Base-by-base conservation (phyloP, 2,329 filamentous ascomycete species). In the Epichloe sp. region DNA sequence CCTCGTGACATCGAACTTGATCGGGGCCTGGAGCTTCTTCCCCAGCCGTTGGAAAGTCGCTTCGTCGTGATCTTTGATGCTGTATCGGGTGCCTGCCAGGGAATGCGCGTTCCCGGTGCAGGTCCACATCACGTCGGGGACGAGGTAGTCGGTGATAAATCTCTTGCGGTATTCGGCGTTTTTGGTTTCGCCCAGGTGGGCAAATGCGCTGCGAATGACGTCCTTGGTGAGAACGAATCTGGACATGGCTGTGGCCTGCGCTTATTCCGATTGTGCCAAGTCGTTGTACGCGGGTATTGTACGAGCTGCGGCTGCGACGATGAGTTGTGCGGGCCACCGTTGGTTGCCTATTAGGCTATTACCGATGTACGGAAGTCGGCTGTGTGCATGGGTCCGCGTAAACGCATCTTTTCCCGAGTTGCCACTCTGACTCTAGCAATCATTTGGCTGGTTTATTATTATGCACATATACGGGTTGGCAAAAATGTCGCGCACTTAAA, bases 81-180 rank as follows among this genome's bases (percentile, higher is more conserved):
- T 53, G 49, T 52, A 26, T 5, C 54, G 54, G 8, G 58, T 59
- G 40, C 60, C 58, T 19, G 57, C 54, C 36, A 60, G 55, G 10
- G 57, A 58, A 55, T 61, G 59, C 15, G 55, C 57, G 31, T 17
- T 55, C 48, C 60, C 59, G 40, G 57, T 53, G 43, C 59, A 58
- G 14, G 58, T 58, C 59, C 60, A 61, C 15, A 48, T 54, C 11
- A 60, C 53, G 43, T 57, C 26, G 43, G 58, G 52, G 21, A 48
- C 51, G 38, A 58, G 40, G 47, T 51, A 52, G 41, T 56, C 47
- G 41, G 51, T 51, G 52, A 57, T 55, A 53, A 61, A 61, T 40
- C 38, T 15, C 42, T 42, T 40, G 49, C 58, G 59, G 23, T 38
- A 26, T 19, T 52, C 21, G 7, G 43, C 17, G 52, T 59, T 44